Conservation (phyloP, 805 yeast species). For the Starmerella apis region DNA sequence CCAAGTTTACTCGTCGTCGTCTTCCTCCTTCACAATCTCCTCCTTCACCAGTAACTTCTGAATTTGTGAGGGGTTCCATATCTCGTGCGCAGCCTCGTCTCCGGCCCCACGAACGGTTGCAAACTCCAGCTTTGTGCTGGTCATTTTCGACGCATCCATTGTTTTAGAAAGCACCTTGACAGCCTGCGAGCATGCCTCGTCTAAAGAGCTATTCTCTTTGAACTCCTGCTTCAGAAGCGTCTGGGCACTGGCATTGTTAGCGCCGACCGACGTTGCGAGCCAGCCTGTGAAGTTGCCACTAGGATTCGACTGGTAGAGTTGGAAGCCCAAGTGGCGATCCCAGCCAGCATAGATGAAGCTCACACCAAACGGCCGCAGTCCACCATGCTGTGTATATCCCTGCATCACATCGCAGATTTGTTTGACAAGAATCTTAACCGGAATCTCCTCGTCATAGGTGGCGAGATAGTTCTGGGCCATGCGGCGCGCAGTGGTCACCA, state of each 20-base stretch:
- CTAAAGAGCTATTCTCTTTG: constrained; percentile 58
- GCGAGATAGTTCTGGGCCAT: constrained; percentile 76
- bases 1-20: background rate
- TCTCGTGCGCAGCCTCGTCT: constrained; percentile 49
- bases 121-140: constrained; percentile 83
- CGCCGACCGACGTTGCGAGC: constrained; percentile 96
- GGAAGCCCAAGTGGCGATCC: constrained; percentile 82
- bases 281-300: constrained; percentile 97
- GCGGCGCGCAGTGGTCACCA: constrained; percentile 77
- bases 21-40: constrained; percentile 25
- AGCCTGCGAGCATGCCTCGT: constrained; percentile 76
- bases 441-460: constrained; percentile 82
- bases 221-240: constrained; percentile 91
- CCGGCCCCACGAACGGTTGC: constrained; percentile 42
- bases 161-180: constrained; percentile 87
- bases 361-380: constrained; percentile 96
- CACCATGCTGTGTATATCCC: constrained; percentile 98
- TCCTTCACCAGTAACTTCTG: constrained; percentile 59
- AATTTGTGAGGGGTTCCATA: constrained; percentile 73
- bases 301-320: constrained; percentile 89
- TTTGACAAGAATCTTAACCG: constrained; percentile 84
- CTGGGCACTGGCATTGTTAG: constrained; percentile 92
- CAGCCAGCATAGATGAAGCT: constrained; percentile 92
- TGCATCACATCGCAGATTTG: constrained; percentile 87
- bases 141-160: constrained; percentile 75